phyloP scores from a whole-genome alignment of 2,329 filamentous ascomycete genomes.

The Fusarium kyushuense region DNA sequence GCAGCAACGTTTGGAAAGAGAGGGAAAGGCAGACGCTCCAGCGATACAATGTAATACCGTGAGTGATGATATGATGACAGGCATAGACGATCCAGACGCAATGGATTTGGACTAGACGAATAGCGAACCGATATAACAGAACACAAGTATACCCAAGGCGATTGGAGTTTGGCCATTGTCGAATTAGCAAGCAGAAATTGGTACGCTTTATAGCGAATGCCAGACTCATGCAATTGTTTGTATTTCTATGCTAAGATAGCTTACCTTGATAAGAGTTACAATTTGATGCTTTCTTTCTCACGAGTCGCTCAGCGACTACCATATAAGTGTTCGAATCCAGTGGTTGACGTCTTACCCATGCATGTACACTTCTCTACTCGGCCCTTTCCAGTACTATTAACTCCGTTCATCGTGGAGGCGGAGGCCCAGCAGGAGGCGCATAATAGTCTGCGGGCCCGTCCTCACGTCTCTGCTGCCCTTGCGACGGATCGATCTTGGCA shows the following conservation, averaged over 20 bases:
- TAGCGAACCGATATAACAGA: constrained; percentile 1
- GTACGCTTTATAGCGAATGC: constrained; percentile 4
- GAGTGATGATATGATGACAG: constrained; percentile 16
- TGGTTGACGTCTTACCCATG: neutral
- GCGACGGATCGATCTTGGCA: constrained; percentile 66
- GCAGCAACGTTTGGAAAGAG: constrained; percentile 60
- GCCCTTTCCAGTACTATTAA: constrained; percentile 4
- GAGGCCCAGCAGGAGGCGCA: constrained; percentile 62
- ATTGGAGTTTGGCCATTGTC: constrained; percentile 41
- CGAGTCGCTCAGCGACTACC: constrained; percentile 8
- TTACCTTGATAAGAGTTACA: constrained; percentile 22
- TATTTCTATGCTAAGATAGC: constrained; percentile 32
- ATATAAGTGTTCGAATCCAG: constrained; percentile 4
- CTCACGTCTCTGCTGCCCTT: constrained; percentile 50
- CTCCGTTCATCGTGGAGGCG: constrained; percentile 45
- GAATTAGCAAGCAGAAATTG: constrained; percentile 5
- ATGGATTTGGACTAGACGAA: constrained; percentile 72
- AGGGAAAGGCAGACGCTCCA: constrained; percentile 35
- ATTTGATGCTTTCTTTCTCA: constrained; percentile 27
- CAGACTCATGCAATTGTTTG: constrained; percentile 18
- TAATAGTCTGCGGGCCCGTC: constrained; percentile 48
- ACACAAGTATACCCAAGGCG: constrained; percentile 42
- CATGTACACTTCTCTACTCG: neutral
- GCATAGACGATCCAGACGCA: constrained; percentile 65
- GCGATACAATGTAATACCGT: constrained; percentile 22